These are phyloP conservation scores for Esteya vermicola DNA, from an alignment of 2,329 filamentous ascomycete genomes.

Conservation along the genomic window DNA sequence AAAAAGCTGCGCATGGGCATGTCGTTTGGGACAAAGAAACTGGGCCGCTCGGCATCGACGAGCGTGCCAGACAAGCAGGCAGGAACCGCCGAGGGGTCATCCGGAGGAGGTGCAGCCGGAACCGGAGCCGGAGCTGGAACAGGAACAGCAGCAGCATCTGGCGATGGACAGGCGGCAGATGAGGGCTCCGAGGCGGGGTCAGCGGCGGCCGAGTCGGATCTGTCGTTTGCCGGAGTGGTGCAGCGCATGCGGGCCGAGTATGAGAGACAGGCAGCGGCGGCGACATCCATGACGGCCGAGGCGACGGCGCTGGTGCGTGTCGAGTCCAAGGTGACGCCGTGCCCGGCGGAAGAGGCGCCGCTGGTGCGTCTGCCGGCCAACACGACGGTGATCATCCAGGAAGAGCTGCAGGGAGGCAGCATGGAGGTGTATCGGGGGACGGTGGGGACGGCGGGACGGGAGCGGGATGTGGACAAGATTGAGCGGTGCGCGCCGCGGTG, in stretches of 20 bases:
- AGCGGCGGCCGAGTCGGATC: conserved; percentile 50
- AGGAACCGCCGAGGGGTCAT: conserved; percentile 37
- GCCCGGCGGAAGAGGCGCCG: conserved; percentile 59
- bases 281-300: not conserved
- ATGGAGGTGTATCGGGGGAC: conserved; percentile 87
- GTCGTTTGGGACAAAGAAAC: conserved; percentile 72
- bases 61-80: conserved; percentile 58
- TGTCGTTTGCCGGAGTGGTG: conserved; percentile 58
- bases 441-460: conserved; percentile 53
- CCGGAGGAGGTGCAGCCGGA: no score
- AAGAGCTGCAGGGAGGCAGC: conserved; percentile 52
- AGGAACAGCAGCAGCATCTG: not conserved
- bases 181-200: conserved; percentile 3
- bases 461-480: conserved; percentile 61
- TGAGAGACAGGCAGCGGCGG: conserved; percentile 44
- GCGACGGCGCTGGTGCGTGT: conserved; percentile 37
- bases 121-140: not conserved
- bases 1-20: conserved; percentile 72
- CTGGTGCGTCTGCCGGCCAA: conserved; percentile 54
- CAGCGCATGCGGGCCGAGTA: conserved; percentile 63
- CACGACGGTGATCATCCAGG: conserved; percentile 55
- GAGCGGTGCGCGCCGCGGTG: conserved; percentile 82
- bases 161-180: not conserved
- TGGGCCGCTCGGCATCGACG: conserved; percentile 53
- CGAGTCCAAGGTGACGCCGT: conserved; percentile 53